Evolutionary conservation across 2,329 filamentous ascomycete genomes (phyloP).

Genomic region (Aspergillus tamarii): DNA sequence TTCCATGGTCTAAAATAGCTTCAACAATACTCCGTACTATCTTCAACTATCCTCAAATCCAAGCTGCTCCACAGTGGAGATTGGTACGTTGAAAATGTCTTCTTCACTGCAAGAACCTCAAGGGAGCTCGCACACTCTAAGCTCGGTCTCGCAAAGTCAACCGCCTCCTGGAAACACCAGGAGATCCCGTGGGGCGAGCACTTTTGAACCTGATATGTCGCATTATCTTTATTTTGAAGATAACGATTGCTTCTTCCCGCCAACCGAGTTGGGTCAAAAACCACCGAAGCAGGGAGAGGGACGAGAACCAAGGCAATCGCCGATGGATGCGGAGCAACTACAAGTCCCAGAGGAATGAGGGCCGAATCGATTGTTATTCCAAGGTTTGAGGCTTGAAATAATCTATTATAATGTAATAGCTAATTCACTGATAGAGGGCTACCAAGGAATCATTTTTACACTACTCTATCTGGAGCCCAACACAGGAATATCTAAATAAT

Average conservation of each 20-base stretch:
- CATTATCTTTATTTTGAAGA: slow-evolving; percentile 42
- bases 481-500: neutral
- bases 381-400: neutral
- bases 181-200: slow-evolving; percentile 9
- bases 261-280: slow-evolving; percentile 30
- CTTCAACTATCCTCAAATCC: neutral
- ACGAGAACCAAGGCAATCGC: slow-evolving; percentile 3
- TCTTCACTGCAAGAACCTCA: neutral
- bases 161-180: neutral
- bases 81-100: neutral
- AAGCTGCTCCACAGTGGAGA: neutral
- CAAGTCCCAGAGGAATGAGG: neutral
- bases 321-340: neutral
- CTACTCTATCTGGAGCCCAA: neutral
- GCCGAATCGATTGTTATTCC: too few relatives aligned
- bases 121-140: neutral
- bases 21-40: neutral
- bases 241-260: slow-evolving; percentile 40
- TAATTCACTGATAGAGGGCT: neutral
- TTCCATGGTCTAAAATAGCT: neutral
- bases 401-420: neutral
- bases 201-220: slow-evolving; percentile 26
- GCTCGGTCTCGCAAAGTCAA: neutral
- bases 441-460: neutral
- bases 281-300: neutral